Base-by-base conservation (phyloP, 2,329 filamentous ascomycete genomes). In the Fusarium acutatum region DNA sequence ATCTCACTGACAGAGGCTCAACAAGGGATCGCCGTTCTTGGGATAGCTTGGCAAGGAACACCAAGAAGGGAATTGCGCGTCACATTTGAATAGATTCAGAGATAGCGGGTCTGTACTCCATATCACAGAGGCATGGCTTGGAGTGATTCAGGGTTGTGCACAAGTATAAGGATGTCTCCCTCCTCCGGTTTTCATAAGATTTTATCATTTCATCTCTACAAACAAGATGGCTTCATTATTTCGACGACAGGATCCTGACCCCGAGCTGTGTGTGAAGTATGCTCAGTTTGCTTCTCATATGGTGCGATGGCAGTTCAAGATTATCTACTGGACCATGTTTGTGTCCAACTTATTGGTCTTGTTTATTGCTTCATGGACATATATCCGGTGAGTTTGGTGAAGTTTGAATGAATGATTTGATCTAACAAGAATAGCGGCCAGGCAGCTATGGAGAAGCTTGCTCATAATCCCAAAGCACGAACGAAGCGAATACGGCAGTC, bases 311-410 rank as follows among this genome's bases (percentile, higher is more conserved):
- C 80, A 87, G 71, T 86, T 86, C 67, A 84, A 85, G 69, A 74
- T 83, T 18, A 79, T 87, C 30, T 88, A 86, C 78, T 88, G 85
- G 85, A 71, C 77, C 17, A 67, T 88, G 56, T 88, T 87, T 72
- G 71, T 82, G 30, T 75, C 81, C 24, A 86, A 87, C 59, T 71
- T 87, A 0, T 53, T 84, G 14, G 76, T 87, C 22, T 80, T 88
- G 32, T 87, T 85, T 58, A 65, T 84, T 18, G 82, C 83, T 14
- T 85, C 86, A 3, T 84, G 82, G 77, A 76, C 79, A 17, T 85
- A 83, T 52, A 84, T 76, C 41, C 80, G 78, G 84, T 85, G 77
- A 53, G 82, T 78, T 7, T 46, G n/a, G n/a, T n/a, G 9, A 18
- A 34, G 17, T 59, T 58, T 53, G 59, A 56, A 54, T 49, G 11